Evolutionary conservation across 176 grass and related monocot genomes (phyloP).

Genomic region (Elymus sibiricus): DNA sequence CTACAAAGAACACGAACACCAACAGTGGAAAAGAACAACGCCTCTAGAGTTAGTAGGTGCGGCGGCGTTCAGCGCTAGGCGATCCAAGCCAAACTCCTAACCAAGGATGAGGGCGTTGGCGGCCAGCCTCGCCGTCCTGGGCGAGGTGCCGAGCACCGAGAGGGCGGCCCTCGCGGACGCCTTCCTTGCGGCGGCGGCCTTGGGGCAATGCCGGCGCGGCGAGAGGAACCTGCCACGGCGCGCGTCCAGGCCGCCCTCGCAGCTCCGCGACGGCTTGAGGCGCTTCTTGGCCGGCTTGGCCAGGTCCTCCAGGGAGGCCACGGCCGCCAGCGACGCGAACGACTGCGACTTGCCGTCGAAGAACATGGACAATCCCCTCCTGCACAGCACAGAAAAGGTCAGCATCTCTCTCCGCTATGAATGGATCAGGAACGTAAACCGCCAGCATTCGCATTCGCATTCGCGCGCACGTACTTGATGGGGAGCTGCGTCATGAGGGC

Average conservation of each 20-base stretch:
- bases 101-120: slow-evolving; percentile 17
- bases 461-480: slow-evolving; percentile 39
- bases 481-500: slow-evolving; percentile 60
- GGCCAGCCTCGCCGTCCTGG: slow-evolving; percentile 17
- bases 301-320: slow-evolving; percentile 50
- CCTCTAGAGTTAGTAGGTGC: too few relatives aligned
- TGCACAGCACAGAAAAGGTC: slow-evolving; percentile 10
- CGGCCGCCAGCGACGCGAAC: slow-evolving; percentile 58
- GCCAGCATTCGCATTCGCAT: background rate
- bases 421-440: background rate
- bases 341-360: slow-evolving; percentile 81
- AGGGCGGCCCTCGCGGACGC: slow-evolving; percentile 19
- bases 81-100: background rate
- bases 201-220: slow-evolving; percentile 34
- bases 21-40: background rate
- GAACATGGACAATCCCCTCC: slow-evolving; percentile 58
- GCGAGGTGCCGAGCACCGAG: slow-evolving; percentile 18
- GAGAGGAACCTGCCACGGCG: slow-evolving; percentile 34
- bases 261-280: slow-evolving; percentile 54
- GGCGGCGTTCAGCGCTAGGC: background rate
- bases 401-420: background rate
- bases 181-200: slow-evolving; percentile 30
- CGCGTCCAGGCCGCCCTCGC: slow-evolving; percentile 49
- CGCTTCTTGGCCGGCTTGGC: slow-evolving; percentile 56
- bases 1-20: background rate